Conservation (phyloP, 2,329 filamentous ascomycete genomes). For the Cladorrhinum sp. region DNA sequence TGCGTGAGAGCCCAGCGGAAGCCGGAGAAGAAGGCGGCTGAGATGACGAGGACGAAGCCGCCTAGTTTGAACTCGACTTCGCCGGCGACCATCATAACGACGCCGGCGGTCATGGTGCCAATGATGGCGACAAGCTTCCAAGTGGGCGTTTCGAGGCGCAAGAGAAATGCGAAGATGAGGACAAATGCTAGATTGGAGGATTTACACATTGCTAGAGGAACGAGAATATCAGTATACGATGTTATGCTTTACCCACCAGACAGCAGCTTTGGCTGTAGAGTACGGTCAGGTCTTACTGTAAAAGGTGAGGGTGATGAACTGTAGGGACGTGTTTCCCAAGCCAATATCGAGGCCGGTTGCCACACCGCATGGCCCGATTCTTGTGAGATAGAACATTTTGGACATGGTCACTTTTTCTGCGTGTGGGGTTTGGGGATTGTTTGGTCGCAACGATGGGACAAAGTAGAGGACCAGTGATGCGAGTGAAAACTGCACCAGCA, state of each 20-base stretch:
- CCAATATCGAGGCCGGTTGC: conserved; percentile 96
- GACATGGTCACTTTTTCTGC: conserved; percentile 66
- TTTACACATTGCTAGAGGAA: conserved; percentile 82
- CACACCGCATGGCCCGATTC: conserved; percentile 86
- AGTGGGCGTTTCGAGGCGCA: conserved; percentile 84
- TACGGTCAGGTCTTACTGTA: conserved; percentile 60
- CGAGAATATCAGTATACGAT: neutral
- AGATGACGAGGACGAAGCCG: conserved; percentile 90
- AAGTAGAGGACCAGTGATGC: conserved; percentile 75
- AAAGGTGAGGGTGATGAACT: conserved; percentile 95
- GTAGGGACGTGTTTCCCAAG: conserved; percentile 89
- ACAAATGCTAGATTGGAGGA: conserved; percentile 95
- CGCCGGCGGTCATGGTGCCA: conserved; percentile 83
- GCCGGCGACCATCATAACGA: conserved; percentile 97
- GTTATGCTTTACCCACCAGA: too few relatives aligned
- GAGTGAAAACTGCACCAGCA: conserved; percentile 88
- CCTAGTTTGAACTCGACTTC: conserved; percentile 84
- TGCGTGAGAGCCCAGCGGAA: conserved; percentile 99
- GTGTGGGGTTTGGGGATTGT: conserved; percentile 46
- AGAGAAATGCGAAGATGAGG: conserved; percentile 89
- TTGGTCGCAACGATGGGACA: conserved; percentile 77
- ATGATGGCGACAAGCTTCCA: conserved; percentile 85
- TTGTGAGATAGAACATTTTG: conserved; percentile 84
- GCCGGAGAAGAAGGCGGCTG: conserved; percentile 89
- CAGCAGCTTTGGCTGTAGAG: neutral